Evolutionary conservation across 306 rosid genomes (phyloP).

Genomic region (Quercus suber): DNA sequence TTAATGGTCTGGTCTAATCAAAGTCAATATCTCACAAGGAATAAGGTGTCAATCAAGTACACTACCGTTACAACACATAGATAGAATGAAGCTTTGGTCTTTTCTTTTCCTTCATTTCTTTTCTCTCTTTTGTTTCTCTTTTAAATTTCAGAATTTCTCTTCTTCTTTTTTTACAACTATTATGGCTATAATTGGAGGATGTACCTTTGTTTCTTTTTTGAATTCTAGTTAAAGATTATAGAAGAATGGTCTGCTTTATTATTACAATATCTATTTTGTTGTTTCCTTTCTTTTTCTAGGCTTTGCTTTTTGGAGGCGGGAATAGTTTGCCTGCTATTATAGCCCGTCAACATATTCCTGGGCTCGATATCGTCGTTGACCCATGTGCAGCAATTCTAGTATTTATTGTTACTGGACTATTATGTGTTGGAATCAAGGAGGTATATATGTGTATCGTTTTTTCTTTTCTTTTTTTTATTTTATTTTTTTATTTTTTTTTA

Average conservation of each 20-base stretch:
- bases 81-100: background rate
- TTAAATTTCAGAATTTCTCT: background rate
- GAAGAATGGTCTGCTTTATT: background rate
- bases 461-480: background rate
- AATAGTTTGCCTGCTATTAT: slow-evolving; percentile 70
- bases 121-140: background rate
- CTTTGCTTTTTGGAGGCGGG: slow-evolving; percentile 74
- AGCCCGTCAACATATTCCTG: slow-evolving; percentile 69
- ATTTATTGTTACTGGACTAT: slow-evolving; percentile 64
- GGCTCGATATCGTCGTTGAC: slow-evolving; percentile 63
- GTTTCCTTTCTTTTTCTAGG: slow-evolving; percentile 40
- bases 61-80: background rate
- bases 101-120: background rate
- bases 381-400: slow-evolving; percentile 91
- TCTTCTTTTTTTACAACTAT: background rate
- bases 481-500: background rate
- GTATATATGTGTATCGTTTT: slow-evolving; percentile 27
- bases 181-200: background rate
- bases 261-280: slow-evolving; percentile 1
- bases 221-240: background rate
- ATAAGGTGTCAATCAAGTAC: background rate
- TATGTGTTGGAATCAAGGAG: slow-evolving; percentile 93
- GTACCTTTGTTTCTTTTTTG: background rate
- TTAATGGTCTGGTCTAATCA: background rate
- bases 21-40: background rate